Evolutionary conservation across 75 land plant species (phyloP), one percentile per base, ranked within the genome.

Genomic region (Pseudotsuga menziesii): DNA sequence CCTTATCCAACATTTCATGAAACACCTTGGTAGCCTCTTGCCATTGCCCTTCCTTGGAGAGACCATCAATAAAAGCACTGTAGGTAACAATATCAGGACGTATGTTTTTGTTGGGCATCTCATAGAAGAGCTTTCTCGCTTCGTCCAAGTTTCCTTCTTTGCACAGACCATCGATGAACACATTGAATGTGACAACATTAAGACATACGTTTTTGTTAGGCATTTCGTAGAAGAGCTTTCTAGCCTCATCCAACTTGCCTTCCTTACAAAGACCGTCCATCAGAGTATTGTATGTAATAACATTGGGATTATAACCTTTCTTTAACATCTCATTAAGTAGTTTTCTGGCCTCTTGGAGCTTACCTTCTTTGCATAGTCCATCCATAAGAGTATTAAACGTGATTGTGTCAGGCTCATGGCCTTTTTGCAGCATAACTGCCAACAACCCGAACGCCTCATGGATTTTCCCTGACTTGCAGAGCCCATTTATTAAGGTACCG

Each of bases 1-100:
- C 80, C 29, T 67, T 89, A 4, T 75, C 82, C 11, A 84, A 66
- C 90, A 92, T 88, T 56, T 80, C 63, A 17, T 52, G 16, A 15
- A 90, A 25, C 4, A 87, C 32, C 23, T 15, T 48, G 26, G 57
- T 19, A 23, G 90, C 94, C 55, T 64, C 79, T 11, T 84, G 70
- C 41, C 77, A 60, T 32, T 84, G 72, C 26, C 79, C 78, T 27
- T 73, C 58, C 44, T 39, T 78, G 75, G 82, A 61, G 20, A 81
- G 29, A 7, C 82, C 82, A 80, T 78, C 69, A 35, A 81, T 62
- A 39, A 81, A n/a, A 25, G 48, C 35, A 54, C 58, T n/a, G 71
- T 57, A 78, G 3, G 82, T 81, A 11, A 48, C 39, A 44, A 41
- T 27, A 26, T 62, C 56, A 23, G 82, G 82, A 19, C 29, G 35